These are phyloP conservation scores for Neofusicoccum ribis DNA, from an alignment of 2,329 filamentous ascomycete genomes.

Conservation along the genomic window DNA sequence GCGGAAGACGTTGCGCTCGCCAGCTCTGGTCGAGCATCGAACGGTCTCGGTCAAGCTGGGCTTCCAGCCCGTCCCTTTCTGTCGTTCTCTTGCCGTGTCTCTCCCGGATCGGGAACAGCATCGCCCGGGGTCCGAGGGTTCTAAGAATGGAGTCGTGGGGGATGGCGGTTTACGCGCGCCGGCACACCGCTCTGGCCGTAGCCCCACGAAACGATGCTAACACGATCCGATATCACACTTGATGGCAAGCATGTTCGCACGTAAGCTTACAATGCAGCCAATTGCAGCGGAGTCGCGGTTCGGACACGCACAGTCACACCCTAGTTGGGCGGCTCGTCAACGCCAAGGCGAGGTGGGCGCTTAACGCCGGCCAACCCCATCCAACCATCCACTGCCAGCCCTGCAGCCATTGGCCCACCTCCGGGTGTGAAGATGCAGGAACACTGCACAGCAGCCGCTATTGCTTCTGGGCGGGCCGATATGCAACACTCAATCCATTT, in stretches of 20 bases:
- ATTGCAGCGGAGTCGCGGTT: neutral
- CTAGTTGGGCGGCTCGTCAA: conserved; percentile 7
- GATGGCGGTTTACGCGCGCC: neutral
- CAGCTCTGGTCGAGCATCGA: too few species aligned
- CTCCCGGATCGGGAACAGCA: too few species aligned
- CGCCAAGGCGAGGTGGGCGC: conserved; percentile 12
- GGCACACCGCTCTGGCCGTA: conserved; percentile 1
- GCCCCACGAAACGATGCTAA: conserved; percentile 11
- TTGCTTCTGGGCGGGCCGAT: conserved; percentile 26
- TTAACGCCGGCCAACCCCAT: conserved; percentile 4
- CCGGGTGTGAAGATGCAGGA: conserved; percentile 7
- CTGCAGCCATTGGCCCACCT: neutral
- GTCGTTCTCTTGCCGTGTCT: too few species aligned
- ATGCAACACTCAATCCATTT: neutral
- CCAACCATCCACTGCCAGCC: neutral
- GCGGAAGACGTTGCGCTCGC: too few species aligned
- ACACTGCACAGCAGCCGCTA: conserved; percentile 29
- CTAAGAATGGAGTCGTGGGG: neutral
- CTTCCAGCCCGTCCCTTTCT: too few species aligned
- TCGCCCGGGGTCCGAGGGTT: neutral
- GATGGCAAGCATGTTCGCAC: neutral
- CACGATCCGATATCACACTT: conserved; percentile 7
- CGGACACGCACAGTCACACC: conserved; percentile 6
- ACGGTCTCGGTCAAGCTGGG: too few species aligned
- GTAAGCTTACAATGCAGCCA: neutral